A percentile compares a stretch with the other conserved stretches of the same genome.
Conservation (phyloP, 2,329 filamentous ascomycete species). For the Ambrosiella cleistominuta region DNA sequence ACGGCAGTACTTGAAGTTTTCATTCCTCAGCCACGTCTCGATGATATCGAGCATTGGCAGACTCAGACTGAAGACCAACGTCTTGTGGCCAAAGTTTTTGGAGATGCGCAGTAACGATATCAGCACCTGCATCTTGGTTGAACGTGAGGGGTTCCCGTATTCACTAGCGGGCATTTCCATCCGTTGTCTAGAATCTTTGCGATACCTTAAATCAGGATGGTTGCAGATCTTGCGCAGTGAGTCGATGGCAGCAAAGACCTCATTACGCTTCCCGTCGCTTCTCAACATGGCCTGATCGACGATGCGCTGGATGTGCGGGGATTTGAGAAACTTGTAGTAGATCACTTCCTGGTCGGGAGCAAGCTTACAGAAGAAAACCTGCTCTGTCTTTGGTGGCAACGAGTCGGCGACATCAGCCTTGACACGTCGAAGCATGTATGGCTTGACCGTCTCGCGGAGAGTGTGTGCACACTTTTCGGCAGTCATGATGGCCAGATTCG, state of each 20-base stretch:
- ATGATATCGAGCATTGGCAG: slow-evolving; percentile 92
- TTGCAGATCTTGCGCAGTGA: slow-evolving; percentile 93
- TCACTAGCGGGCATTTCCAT: slow-evolving; percentile 18
- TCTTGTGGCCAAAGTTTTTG: slow-evolving; percentile 83
- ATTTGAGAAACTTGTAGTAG: slow-evolving; percentile 11
- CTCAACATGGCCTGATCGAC: slow-evolving; percentile 1
- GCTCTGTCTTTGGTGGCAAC: slow-evolving; percentile 86
- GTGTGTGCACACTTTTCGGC: slow-evolving; percentile 88
- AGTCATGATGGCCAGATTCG: slow-evolving; percentile 83
- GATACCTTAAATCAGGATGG: slow-evolving; percentile 64
- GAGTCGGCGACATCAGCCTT: slow-evolving; percentile 91
- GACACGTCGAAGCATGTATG: slow-evolving; percentile 79
- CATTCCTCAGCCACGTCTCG: slow-evolving; percentile 59
- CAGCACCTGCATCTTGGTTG: slow-evolving; percentile 91
- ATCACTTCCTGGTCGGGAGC: slow-evolving; percentile 31
- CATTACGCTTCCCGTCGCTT: slow-evolving; percentile 5
- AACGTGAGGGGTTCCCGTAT: slow-evolving; percentile 63
- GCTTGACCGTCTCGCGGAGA: slow-evolving; percentile 80
- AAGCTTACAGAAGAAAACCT: slow-evolving; percentile 89
- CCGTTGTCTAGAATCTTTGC: slow-evolving; percentile 6
- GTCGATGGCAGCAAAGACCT: slow-evolving; percentile 62
- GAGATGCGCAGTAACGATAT: slow-evolving; percentile 75
- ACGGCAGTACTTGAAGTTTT: slow-evolving; percentile 57
- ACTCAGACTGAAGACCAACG: slow-evolving; percentile 79
- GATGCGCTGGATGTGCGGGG: slow-evolving; percentile 13